Base-by-base conservation (phyloP, 2,329 filamentous ascomycete genomes). In the Bipolaris sorokiniana region DNA sequence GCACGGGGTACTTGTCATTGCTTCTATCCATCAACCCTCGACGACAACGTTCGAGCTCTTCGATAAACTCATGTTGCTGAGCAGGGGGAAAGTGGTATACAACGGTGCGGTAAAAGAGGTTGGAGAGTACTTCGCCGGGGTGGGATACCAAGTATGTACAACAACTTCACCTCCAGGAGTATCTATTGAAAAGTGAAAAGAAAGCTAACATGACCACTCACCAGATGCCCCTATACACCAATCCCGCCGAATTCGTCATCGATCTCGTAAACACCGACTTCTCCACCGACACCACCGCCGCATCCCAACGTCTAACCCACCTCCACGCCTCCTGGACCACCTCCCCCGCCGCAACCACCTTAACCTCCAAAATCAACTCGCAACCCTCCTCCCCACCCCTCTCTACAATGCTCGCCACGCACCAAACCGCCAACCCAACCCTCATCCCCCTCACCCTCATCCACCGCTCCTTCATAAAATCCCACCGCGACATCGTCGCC, bases 21-120 rank as follows among this genome's bases (percentile, higher is more conserved):
- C 89, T 3, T 91, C 89, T 37, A 95, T 96, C 59, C 92, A 96
- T 72, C 92, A 96, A 70, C 92, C 92, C 0, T 94, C 90, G 0
- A 90, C 90, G 0, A 84, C 87, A 0, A 93, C 90, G 0, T 96
- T 92, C 66, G 83, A 88, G 60, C 84, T 92, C 11, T 96, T 96
- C 65, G 91, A 96, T 72, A 91, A 90, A 71, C 79, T 96, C 0
- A 79, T 91, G 36, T 82, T 96, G 1, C 81, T 96, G 0, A 92
- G 90, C 0, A 79, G 79, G 3, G 91, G 91, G 16, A 84, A 82
- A 54, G 86, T 88, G 0, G 88, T 88, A 62, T 96, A 92, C 76
- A 91, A 89, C 62, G 92, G 91, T 0, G 79, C 86, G 0, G 79
- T 91, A 1, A 61, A 73, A 7, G 77, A 79, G 1, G 82, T 91